Percentiles rank a stretch among this genome's conserved stretches.
These are phyloP conservation scores for Umbelopsis sp. DNA, from an alignment of 192 early-diverging fungal genomes.

Conservation along the genomic window DNA sequence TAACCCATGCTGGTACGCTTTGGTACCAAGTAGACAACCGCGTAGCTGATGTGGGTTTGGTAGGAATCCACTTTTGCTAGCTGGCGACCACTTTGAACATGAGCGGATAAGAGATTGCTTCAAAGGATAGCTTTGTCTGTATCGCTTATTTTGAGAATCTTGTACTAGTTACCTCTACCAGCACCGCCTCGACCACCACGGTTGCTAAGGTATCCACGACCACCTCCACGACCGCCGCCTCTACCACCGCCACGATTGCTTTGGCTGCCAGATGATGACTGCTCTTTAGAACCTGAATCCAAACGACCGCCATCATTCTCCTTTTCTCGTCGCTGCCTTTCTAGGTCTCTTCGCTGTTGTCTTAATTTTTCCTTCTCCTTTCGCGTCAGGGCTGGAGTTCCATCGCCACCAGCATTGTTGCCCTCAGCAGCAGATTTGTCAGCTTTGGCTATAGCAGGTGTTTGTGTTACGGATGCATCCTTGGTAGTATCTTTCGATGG, in stretches of 20 bases:
- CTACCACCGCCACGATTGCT: background rate
- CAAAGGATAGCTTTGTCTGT: background rate
- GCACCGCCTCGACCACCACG: constrained; percentile 17
- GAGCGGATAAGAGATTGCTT: too few relatives aligned
- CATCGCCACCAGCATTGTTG: background rate
- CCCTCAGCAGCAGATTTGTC: background rate
- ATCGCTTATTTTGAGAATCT: background rate
- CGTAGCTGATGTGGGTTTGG: too few relatives aligned
- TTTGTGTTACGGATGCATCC: background rate
- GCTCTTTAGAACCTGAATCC: background rate
- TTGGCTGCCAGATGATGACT: background rate
- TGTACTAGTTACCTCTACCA: constrained; percentile 2
- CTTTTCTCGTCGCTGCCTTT: constrained; percentile 8
- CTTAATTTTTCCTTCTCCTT: constrained; percentile 7
- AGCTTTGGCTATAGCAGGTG: background rate
- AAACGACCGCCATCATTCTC: background rate
- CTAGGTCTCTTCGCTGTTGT: constrained; percentile 18
- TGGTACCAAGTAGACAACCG: too few relatives aligned
- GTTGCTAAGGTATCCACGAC: constrained; percentile 20
- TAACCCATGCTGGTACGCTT: too few relatives aligned
- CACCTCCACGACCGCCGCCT: background rate
- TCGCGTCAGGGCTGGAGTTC: background rate
- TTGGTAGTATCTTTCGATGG: background rate
- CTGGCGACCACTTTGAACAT: too few relatives aligned
- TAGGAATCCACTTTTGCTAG: too few relatives aligned